phyloP scores from a whole-genome alignment of 2,329 filamentous ascomycete species.

The Chaetoscypha palmicola region DNA sequence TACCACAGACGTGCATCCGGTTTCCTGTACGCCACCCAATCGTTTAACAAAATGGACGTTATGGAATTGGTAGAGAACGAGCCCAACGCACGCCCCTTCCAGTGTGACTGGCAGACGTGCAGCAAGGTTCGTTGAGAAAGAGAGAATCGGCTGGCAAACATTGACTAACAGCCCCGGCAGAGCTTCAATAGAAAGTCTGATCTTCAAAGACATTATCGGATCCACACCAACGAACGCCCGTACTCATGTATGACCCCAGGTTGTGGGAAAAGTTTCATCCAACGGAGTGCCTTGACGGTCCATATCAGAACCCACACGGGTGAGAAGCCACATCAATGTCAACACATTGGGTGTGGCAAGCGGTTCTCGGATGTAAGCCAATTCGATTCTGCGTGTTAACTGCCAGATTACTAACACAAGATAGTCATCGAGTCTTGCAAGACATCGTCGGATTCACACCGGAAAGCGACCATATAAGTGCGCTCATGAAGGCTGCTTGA shows the following conservation, averaged over 20 bases:
- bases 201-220: slow-evolving; percentile 61
- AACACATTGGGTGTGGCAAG: slow-evolving; percentile 59
- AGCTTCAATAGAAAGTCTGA: slow-evolving; percentile 69
- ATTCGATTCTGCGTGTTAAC: neutral
- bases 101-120: slow-evolving; percentile 57
- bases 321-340: slow-evolving; percentile 65
- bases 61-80: slow-evolving; percentile 60
- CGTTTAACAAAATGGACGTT: slow-evolving; percentile 61
- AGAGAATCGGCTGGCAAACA: slow-evolving; percentile 7
- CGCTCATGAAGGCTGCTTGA: slow-evolving; percentile 37
- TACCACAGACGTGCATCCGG: too few species aligned
- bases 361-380: slow-evolving; percentile 60
- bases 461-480: slow-evolving; percentile 63
- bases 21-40: too few species aligned
- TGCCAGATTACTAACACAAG: slow-evolving; percentile 13
- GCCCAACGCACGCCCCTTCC: slow-evolving; percentile 53
- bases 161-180: slow-evolving; percentile 33
- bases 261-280: slow-evolving; percentile 66
- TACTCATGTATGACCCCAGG: slow-evolving; percentile 54
- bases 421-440: slow-evolving; percentile 32
- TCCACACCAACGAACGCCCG: slow-evolving; percentile 64
- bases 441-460: slow-evolving; percentile 63
- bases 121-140: slow-evolving; percentile 44
- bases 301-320: slow-evolving; percentile 65
- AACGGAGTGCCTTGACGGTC: slow-evolving; percentile 62